Evolutionary conservation across 805 yeast species (phyloP), one percentile per base, ranked within the genome.

Genomic region (Suhomyces kilbournensis): DNA sequence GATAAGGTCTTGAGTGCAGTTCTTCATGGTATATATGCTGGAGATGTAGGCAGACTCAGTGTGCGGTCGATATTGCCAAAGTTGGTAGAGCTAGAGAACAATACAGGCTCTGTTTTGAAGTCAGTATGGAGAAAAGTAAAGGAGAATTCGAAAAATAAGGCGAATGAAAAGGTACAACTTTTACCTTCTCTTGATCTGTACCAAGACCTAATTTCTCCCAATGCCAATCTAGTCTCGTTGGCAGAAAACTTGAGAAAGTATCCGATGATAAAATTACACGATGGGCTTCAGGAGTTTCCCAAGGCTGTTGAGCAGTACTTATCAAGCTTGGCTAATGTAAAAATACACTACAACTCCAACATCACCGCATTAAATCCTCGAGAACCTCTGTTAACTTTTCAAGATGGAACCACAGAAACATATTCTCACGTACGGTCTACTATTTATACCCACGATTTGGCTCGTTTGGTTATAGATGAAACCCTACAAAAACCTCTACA

Each of bases 21-120:
- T 3, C 75, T 87, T 65, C 90, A 91, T 62, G 99, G 99, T 0
- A 84, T 94, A 1, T 93, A 91, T 67, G 97, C 96, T 1, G 78
- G 78, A 1, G 96, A 92, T 66, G 76, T 83, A 1, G 61, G 76
- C 5, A 72, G 80, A 51, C 68, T 93, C 47, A 88, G 96, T 71
- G 83, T 86, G 0, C 70, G 79, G 19, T 75, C 87, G 3, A 75
- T 89, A 0, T 64, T 89, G 55, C 83, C 85, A 3, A 60, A 68
- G 8, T 60, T 90, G 58, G 82, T 77, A 46, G 71, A 79, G 10
- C 67, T 84, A 45, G 97, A 91, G 63, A 62, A 70, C 26, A 67
- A 79, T 6, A 70, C 80, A 62, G 89, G 91, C 0, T 84, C 90
- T 0, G 64, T 88, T 2, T 56, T 84, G 0, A 75, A 71, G 50